Evolutionary conservation across 495 filamentous ascomycete genomes (phyloP), one percentile per base, ranked within the genome.

Genomic region (Hypoxylon fragiforme): DNA sequence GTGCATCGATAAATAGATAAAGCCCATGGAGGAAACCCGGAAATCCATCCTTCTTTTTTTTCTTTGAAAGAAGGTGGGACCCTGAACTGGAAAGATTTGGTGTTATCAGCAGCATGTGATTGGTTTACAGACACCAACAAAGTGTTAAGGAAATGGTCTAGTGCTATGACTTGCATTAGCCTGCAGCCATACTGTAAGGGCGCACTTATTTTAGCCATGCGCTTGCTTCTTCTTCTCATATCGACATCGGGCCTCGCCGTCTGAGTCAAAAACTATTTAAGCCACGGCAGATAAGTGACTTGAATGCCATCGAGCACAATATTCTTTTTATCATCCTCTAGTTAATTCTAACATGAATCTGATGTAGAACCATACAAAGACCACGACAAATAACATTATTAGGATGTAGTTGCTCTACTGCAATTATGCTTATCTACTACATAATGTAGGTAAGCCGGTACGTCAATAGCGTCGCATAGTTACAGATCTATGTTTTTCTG

Each of bases 101-200:
- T 51, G 58, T 53, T 62, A 62, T 62, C 58, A 37, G 39, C 6
- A 11, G n/a, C 38, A 1, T 51, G 11, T 57, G 43, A 57, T 62
- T 62, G 7, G 58, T 9, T 7, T n/a, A n/a, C n/a, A 14, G 45
- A 6, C 1, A 24, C 20, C 34, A 12, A 48, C 34, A 47, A 41
- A 16, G 44, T 8, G 9, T 48, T 39, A 51, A 41, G 24, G 44
- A 11, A 37, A 36, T 48, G 34, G 42, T n/a, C n/a, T n/a, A n/a
- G n/a, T n/a, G n/a, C 47, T 62, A 62, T 56, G 52, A 57, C 52
- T 62, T 62, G 52, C 52, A 52, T 52, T 57, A 52, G 42, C 11
- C 19, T 22, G n/a, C n/a, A n/a, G n/a, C n/a, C n/a, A n/a, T n/a
- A 13, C 45, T 54, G 50, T 49, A 45, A 54, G 57, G 45, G 40